Percentiles rank a stretch among this genome's conserved stretches.
Evolutionary conservation across 805 yeast species (phyloP).

Genomic region (Clavispora fructus): DNA sequence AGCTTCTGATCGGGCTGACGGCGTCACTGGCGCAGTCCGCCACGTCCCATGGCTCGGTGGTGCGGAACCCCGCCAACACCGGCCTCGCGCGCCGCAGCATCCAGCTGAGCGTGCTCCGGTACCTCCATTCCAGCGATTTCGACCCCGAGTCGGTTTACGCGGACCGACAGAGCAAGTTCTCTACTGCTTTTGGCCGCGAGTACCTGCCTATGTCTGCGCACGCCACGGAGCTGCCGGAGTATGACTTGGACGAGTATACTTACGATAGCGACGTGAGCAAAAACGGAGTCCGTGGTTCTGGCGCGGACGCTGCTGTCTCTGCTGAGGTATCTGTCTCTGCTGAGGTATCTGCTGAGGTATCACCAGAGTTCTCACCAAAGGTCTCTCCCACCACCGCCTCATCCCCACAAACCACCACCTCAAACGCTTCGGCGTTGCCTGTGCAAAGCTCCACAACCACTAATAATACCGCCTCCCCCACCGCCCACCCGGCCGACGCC

Average conservation of each 20-base stretch:
- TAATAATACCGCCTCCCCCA: neutral
- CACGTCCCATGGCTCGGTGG: conserved; percentile 16
- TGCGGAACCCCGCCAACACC: conserved; percentile 16
- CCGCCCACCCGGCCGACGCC: neutral
- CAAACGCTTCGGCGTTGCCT: no score
- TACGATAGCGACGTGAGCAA: neutral
- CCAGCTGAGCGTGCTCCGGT: conserved; percentile 30
- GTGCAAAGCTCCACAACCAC: no score
- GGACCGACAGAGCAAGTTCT: conserved; percentile 29
- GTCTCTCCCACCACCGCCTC: no score
- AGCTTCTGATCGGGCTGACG: conserved; percentile 25
- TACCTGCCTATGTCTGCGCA: conserved; percentile 14
- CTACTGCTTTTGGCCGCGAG: conserved; percentile 25
- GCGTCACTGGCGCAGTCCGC: conserved; percentile 25
- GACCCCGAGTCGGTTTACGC: conserved; percentile 33
- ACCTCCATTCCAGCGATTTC: conserved; percentile 23
- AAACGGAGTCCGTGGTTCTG: no score
- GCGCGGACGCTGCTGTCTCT: no score
- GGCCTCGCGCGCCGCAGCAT: conserved; percentile 23
- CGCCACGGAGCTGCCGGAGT: neutral
- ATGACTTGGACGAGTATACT: conserved; percentile 1
- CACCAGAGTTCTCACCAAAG: no score
- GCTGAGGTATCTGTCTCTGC: no score
- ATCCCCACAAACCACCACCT: no score
- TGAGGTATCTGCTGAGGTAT: no score